Evolutionary conservation across 345 rosid genomes (phyloP), one percentile per base, ranked within the genome.

Genomic region (Barbarea vulgaris): DNA sequence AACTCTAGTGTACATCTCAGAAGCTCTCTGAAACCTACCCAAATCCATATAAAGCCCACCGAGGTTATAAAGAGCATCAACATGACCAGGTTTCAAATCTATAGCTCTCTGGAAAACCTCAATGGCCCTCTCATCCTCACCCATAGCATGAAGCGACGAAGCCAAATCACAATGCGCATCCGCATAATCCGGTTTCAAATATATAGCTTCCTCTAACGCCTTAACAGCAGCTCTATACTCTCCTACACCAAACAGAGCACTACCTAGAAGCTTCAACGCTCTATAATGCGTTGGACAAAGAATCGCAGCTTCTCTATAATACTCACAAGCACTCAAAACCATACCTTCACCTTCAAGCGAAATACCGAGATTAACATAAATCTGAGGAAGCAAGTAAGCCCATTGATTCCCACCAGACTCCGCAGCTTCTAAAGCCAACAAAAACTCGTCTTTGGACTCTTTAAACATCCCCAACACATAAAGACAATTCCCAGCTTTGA

Each of bases 11-110:
- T 95, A 95, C 97, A 92, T 95, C 84, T 95, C 99, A 1, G 96
- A 89, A 81, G 98, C 99, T 83, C 98, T 85, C 79, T 83, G 96
- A 76, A 88, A 96, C 84, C 98, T 89, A 70, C 99, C 97, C 78
- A 96, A 71, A 77, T 93, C 98, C 99, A 96, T 96, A 77, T 93
- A 96, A 51, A 96, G 96, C 72, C 97, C 99, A n/a, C 99, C 99
- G 13, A 95, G 82, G 80, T 95, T 95, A 77, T 95, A 89, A 77
- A 95, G 68, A 46, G 97, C 97, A 76, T 92, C 98, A 1, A 90
- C 91, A 80, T 95, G 98, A 47, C 90, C 89, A 4, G 97, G 99
- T 76, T 93, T 95, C 89, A 95, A 85, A 69, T 95, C 99, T 7
- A 90, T 95, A 4, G 98, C 98, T 79, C 87, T 93, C 78, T 95